Evolutionary conservation across 2,329 filamentous ascomycete species (phyloP), one percentile per base, ranked within the genome.

Genomic region (Hymenoscyphus fructigenus): DNA sequence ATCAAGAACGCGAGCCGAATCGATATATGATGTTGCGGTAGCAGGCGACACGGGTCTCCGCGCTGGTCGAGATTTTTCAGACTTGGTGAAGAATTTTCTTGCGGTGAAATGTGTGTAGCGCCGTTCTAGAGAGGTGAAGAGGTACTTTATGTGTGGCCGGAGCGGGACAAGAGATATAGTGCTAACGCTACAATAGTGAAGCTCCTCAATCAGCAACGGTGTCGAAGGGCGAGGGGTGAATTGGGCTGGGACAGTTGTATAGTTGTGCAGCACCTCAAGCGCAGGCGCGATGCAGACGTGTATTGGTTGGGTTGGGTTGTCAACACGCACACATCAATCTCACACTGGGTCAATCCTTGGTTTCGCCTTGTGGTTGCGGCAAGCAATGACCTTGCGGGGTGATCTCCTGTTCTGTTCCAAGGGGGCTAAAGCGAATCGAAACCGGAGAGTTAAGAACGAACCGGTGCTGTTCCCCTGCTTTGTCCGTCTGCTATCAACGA

Each of bases 191-290:
- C 78, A 69, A 88, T 86, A 74, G 65, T 80, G 90, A 56, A 93
- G 91, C 81, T 57, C 12, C 28, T 34, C 28, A 10, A 29, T 9
- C 28, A 17, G 12, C 28, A 28, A 57, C n/a, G 15, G n/a, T 32
- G 97, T 65, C 87, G 89, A 56, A 88, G 59, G 36, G 90, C 71
- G 95, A 90, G 12, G 89, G 96, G 9, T 36, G 36, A 57, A 38
- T 36, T 61, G 58, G 60, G 50, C 57, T 61, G 44, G 38, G 53
- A 29, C 47, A 53, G 57, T 55, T 62, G 60, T 59, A 65, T 62
- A 58, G 66, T 69, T 69, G 66, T 62, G 66, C 60, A 41, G 60
- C 57, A 65, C 32, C 64, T 60, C 59, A 41, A 68, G 57, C 63
- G 65, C 61, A 70, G 61, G 66, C 60, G 64, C 63, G 64, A 65